Base-by-base conservation (phyloP, 805 yeast species). In the Yamadazyma sp. region DNA sequence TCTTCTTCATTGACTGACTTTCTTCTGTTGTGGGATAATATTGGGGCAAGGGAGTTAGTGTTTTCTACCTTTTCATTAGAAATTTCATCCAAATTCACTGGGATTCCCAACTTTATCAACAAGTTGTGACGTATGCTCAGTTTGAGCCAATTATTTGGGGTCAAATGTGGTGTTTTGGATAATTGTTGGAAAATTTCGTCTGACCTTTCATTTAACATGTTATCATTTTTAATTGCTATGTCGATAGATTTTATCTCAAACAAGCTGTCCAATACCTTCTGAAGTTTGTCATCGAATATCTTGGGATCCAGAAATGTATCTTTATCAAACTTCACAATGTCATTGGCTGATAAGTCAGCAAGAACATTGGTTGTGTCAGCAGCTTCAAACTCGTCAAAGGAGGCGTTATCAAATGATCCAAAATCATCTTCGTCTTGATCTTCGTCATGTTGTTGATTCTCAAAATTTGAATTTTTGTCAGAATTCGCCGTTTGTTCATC, bases 141-240 rank as follows among this genome's bases (percentile, higher is more conserved):
- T 35, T 70, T 70, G 27, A 71, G 73, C 95, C 95, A 86, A 40
- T 79, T 80, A 12, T 80, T 70, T 1, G 81, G 83, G 19, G 69
- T 70, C 22, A 76, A 55, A 31, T 69, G 67, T 0, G 79, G 77
- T 11, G 65, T 39, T 7, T 63, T 61, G 2, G 76, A 62, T n/a
- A 81, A 56, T 36, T 70, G 70, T 14, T 58, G 56, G 58, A 74
- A 70, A 8, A 76, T 58, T 23, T 60, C 59, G 8, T 47, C 38
- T 1, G 76, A 64, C 15, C 73, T 40, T 9, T 60, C 68, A 17
- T 52, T 47, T 7, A 64, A 44, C 18, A 62, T 9, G 4, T 28
- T 13, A 5, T 30, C n/a, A n/a, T n/a, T n/a, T n/a, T n/a, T n/a
- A n/a, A n/a, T n/a, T 14, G 19, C 27, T 23, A 13, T 21, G 13